Conservation (phyloP, 2,329 filamentous ascomycete genomes). For the Chaetomium strumarium region DNA sequence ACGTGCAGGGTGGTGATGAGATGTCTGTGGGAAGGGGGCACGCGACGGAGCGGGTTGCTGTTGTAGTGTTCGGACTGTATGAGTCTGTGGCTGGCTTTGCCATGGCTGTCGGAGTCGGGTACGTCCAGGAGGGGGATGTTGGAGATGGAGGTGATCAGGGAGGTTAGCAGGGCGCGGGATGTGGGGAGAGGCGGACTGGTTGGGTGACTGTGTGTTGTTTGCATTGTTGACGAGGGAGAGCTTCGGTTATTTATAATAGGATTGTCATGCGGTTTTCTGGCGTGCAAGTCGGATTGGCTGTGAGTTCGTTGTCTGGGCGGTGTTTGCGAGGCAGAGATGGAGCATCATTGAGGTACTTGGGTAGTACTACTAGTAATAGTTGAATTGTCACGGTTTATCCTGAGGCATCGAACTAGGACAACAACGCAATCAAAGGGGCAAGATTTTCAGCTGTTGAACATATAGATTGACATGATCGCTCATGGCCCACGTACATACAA, state of each 20-base stretch:
- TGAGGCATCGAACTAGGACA: too few relatives aligned
- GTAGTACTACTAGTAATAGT: too few relatives aligned
- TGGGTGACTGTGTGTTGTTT: background rate
- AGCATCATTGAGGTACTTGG: too few relatives aligned
- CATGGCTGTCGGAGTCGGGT: background rate
- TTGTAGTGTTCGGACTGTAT: background rate
- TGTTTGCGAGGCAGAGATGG: background rate
- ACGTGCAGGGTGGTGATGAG: conserved; percentile 77
- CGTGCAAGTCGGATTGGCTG: background rate
- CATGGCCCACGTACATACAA: conserved; percentile 1
- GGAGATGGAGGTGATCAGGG: conserved; percentile 41
- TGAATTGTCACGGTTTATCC: background rate
- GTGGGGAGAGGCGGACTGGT: conserved; percentile 30
- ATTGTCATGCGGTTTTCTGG: background rate
- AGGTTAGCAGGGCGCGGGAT: conserved; percentile 42
- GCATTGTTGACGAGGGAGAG: background rate
- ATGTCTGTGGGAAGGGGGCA: conserved; percentile 39
- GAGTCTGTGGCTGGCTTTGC: background rate
- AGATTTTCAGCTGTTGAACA: too few relatives aligned
- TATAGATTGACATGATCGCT: too few relatives aligned
- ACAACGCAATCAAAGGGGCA: too few relatives aligned
- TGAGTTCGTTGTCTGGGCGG: background rate
- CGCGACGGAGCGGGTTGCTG: conserved; percentile 32
- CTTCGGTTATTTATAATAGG: background rate
- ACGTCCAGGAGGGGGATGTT: conserved; percentile 24